These are phyloP conservation scores for Tricholoma matsutake DNA, from an alignment of 768 basidiomycete genomes.

Conservation along the genomic window DNA sequence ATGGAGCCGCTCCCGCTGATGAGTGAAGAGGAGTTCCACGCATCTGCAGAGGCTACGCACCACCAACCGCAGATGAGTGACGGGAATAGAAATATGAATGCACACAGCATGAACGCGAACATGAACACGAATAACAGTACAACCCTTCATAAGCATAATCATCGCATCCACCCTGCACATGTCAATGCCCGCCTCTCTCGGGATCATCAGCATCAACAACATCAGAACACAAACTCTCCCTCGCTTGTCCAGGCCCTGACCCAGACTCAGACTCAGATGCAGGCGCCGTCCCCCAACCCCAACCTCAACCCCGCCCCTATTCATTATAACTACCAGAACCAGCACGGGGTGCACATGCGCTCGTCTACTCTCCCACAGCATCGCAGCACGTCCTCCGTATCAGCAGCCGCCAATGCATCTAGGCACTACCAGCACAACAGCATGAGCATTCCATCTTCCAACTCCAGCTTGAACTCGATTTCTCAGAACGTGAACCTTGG, in stretches of 20 bases:
- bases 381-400: slow-evolving; percentile 13
- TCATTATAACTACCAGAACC: slow-evolving; percentile 25
- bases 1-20: slow-evolving; percentile 18
- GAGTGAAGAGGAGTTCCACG: slow-evolving; percentile 39
- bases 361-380: slow-evolving; percentile 46
- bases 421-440: slow-evolving; percentile 46
- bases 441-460: slow-evolving; percentile 38
- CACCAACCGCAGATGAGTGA: neutral
- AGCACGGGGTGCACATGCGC: slow-evolving; percentile 33
- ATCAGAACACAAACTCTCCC: slow-evolving; percentile 10
- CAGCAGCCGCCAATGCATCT: slow-evolving; percentile 27
- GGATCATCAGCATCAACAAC: slow-evolving; percentile 16
- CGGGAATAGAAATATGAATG: slow-evolving; percentile 7
- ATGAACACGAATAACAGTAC: slow-evolving; percentile 10
- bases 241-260: slow-evolving; percentile 10
- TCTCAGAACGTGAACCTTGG: slow-evolving; percentile 12
- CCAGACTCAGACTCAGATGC: slow-evolving; percentile 8
- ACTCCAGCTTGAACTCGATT: slow-evolving; percentile 8
- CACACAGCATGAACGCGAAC: slow-evolving; percentile 9
- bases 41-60: slow-evolving; percentile 8
- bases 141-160: slow-evolving; percentile 17
- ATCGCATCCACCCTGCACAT: slow-evolving; percentile 22
- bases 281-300: neutral
- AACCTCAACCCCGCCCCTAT: neutral
- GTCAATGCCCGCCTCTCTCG: slow-evolving; percentile 27